These are phyloP conservation scores for Phytophthora tentaculata DNA, from an alignment of 352 stramenopile genomes.

Conservation along the genomic window DNA sequence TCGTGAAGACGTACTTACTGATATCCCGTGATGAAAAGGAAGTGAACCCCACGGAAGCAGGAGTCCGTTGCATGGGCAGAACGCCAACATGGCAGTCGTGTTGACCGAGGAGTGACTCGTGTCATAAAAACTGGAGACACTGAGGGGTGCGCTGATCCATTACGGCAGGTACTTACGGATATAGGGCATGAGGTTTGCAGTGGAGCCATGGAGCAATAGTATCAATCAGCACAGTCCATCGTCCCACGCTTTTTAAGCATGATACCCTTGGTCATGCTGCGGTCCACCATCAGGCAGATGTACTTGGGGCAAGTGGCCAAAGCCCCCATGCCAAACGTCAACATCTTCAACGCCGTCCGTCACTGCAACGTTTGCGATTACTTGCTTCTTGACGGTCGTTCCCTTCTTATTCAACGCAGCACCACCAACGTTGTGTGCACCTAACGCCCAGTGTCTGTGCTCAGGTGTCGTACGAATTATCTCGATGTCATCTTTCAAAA, in stretches of 20 bases:
- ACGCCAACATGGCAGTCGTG: no score
- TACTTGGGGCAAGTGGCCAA: not conserved
- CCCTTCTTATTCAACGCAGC: not conserved
- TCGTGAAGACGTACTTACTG: no score
- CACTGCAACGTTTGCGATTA: not conserved
- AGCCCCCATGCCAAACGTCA: not conserved
- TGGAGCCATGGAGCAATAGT: no score
- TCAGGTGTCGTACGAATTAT: constrained; percentile 1
- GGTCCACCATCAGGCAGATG: not conserved
- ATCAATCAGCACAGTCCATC: not conserved
- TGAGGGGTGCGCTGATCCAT: no score
- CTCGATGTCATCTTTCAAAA: not conserved
- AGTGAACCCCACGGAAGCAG: no score
- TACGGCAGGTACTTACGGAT: no score
- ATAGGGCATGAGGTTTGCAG: no score
- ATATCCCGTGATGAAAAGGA: no score
- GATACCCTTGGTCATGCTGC: not conserved
- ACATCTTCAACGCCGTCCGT: not conserved
- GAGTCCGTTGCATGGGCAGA: no score
- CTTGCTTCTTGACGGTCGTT: not conserved
- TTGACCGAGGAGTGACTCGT: no score
- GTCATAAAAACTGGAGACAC: no score
- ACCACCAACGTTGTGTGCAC: not conserved
- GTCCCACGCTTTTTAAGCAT: not conserved
- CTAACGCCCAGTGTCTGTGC: not conserved